Conservation (phyloP, 306 rosid genomes). For the Lagenaria siceraria region DNA sequence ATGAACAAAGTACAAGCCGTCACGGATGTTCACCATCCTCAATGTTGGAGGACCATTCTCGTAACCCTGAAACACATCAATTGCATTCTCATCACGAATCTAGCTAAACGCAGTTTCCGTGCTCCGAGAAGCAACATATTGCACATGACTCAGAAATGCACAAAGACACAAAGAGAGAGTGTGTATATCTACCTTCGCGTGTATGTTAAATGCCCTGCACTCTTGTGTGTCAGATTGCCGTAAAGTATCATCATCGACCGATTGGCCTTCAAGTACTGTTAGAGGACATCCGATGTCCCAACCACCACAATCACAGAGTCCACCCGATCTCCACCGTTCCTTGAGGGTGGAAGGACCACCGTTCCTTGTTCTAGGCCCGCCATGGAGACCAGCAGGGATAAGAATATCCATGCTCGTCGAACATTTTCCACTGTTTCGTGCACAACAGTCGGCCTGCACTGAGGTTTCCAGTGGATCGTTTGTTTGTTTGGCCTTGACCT, state of each 20-base stretch:
- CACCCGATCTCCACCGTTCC: constrained; percentile 87
- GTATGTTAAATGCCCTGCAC: constrained; percentile 51
- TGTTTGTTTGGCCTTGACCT: constrained; percentile 31
- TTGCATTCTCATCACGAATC: background rate
- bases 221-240: constrained; percentile 31
- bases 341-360: constrained; percentile 77
- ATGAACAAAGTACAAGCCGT: constrained; percentile 65
- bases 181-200: constrained; percentile 37
- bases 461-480: constrained; percentile 9
- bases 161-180: background rate
- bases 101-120: background rate
- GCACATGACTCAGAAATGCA: background rate
- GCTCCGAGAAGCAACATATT: background rate
- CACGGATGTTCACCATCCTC: constrained; percentile 75
- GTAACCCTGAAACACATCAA: constrained; percentile 26
- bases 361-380: constrained; percentile 68
- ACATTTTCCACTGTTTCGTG: constrained; percentile 33
- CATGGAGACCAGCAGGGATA: constrained; percentile 83
- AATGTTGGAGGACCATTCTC: constrained; percentile 32
- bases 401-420: constrained; percentile 54
- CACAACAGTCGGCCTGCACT: constrained; percentile 26
- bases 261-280: constrained; percentile 47
- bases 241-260: constrained; percentile 21
- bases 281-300: constrained; percentile 98
- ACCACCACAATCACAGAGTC: constrained; percentile 93